Conservation (phyloP, 2,329 filamentous ascomycete genomes). For the Aspergillus persii region DNA sequence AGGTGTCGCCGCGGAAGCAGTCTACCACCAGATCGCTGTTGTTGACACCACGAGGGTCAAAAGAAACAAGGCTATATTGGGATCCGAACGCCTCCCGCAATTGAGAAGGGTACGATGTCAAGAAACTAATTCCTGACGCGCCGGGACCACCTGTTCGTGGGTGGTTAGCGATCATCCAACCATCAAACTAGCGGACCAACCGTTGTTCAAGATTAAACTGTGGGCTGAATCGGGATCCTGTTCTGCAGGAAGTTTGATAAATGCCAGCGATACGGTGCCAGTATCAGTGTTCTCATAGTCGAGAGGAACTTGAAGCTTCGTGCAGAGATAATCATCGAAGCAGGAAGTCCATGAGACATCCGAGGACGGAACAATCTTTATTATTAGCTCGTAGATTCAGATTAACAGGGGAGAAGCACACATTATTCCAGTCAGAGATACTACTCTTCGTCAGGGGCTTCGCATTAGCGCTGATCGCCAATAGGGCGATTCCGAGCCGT, state of each 20-base stretch:
- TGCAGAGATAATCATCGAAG: slow-evolving; percentile 15
- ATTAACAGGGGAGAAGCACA: background rate
- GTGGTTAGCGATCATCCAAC: background rate
- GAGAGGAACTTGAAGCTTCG: slow-evolving; percentile 19
- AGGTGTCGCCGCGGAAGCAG: slow-evolving; percentile 27
- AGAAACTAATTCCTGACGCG: background rate
- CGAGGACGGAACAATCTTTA: slow-evolving; percentile 10
- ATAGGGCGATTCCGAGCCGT: background rate
- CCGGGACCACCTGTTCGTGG: slow-evolving; percentile 1
- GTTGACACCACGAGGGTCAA: slow-evolving; percentile 31
- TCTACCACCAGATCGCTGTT: slow-evolving; percentile 28
- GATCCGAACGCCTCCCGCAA: background rate
- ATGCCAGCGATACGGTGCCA: slow-evolving; percentile 16
- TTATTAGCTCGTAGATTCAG: background rate
- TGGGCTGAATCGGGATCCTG: slow-evolving; percentile 6
- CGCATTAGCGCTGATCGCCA: background rate
- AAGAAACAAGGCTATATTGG: slow-evolving; percentile 26
- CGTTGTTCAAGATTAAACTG: slow-evolving; percentile 17
- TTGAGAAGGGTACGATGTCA: background rate
- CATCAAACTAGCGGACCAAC: background rate
- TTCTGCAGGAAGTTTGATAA: slow-evolving; percentile 18
- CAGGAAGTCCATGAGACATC: slow-evolving; percentile 15
- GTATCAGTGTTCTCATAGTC: slow-evolving; percentile 17
- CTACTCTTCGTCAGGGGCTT: background rate
- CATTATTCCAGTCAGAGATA: background rate